Conservation (phyloP, 2,329 filamentous ascomycete genomes). For the Knoxdaviesia proteae region DNA sequence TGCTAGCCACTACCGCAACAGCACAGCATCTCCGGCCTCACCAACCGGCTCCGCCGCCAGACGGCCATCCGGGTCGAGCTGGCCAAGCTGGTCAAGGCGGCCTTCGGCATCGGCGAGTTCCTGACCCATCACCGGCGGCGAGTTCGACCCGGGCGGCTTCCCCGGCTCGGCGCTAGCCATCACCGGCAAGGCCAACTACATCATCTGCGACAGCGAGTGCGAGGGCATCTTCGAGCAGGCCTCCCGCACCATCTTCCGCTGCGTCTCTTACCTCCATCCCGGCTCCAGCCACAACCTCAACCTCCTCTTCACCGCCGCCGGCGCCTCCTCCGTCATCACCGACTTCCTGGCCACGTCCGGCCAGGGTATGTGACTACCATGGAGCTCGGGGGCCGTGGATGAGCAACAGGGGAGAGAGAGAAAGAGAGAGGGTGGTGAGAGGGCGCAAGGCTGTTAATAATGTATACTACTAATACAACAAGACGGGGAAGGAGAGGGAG, state of each 20-base stretch:
- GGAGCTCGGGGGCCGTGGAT: too few relatives aligned
- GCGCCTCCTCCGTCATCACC: conserved; percentile 5
- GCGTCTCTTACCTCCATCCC: conserved; percentile 5
- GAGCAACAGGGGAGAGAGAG: too few relatives aligned
- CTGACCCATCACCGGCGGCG: conserved; percentile 4
- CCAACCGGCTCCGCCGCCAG: conserved; percentile 6
- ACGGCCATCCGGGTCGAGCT: conserved; percentile 6
- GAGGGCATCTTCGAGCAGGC: conserved; percentile 9
- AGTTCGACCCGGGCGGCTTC: conserved; percentile 6
- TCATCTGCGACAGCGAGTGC: conserved; percentile 10
- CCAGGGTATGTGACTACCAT: too few relatives aligned
- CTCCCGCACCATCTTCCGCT: conserved; percentile 6
- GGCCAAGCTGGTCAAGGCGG: background rate
- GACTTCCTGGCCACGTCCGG: conserved; percentile 1
- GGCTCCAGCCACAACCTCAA: conserved; percentile 7
- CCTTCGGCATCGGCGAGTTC: conserved; percentile 6
- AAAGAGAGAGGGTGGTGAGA: too few relatives aligned
- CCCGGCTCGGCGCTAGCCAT: conserved; percentile 6
- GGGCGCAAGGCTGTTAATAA: too few relatives aligned
- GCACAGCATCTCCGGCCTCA: conserved; percentile 5
- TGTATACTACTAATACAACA: too few relatives aligned
- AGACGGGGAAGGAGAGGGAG: too few relatives aligned
- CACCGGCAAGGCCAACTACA: conserved; percentile 6
- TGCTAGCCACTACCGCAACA: too few relatives aligned
- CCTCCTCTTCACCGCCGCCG: conserved; percentile 6